Evolutionary conservation across 192 early-diverging fungal species (phyloP).

Genomic region (Linnemannia exigua): DNA sequence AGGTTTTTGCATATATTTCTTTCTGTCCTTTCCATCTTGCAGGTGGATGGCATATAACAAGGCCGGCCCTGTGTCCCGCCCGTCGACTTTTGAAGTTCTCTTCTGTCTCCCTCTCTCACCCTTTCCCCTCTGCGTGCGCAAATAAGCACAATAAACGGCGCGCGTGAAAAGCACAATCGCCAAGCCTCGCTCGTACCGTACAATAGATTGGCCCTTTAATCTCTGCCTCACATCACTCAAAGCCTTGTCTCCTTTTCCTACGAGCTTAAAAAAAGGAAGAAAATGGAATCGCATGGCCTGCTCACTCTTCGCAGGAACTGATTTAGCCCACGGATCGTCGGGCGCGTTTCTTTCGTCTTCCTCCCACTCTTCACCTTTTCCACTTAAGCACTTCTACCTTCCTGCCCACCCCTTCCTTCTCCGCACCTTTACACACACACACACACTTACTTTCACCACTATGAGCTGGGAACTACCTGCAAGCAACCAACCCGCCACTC

Average conservation of each 20-base stretch:
- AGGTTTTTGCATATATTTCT: not conserved
- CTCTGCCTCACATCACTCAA: no score
- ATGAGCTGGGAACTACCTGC: not conserved
- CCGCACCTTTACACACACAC: not conserved
- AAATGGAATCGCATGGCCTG: not conserved
- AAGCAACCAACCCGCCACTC: not conserved
- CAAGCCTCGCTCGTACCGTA: no score
- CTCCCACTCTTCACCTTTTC: not conserved
- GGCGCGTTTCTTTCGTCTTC: not conserved
- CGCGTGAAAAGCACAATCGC: no score
- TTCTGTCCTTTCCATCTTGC: not conserved
- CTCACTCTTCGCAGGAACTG: no score
- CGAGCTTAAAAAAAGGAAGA: not conserved
- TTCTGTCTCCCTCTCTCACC: no score
- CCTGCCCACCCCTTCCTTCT: not conserved
- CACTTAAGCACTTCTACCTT: not conserved
- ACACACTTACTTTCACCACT: not conserved
- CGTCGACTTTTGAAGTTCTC: no score
- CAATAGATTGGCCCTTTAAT: no score
- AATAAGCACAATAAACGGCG: no score
- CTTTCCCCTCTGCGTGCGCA: no score
- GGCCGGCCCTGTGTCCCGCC: no score
- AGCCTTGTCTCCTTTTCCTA: no score
- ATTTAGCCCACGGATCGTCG: not conserved
- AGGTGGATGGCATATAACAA: no score